Evolutionary conservation across 345 rosid genomes (phyloP), one percentile per base, ranked within the genome.

Genomic region (Reutealis trisperma): DNA sequence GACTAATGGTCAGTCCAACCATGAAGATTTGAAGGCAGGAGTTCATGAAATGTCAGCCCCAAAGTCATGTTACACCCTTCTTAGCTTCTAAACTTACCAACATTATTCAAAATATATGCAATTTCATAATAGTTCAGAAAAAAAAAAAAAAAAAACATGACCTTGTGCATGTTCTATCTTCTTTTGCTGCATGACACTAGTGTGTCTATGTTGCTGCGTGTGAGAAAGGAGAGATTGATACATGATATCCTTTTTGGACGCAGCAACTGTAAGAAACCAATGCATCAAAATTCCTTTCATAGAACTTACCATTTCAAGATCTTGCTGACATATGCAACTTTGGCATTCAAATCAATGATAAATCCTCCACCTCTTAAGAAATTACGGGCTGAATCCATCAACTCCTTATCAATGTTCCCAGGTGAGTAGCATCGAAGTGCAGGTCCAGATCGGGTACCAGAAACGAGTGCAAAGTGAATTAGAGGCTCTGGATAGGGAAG

Each of bases 381-480:
- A 77, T 84, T 79, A 44, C 78, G 82, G 78, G 95, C 93, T 80
- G 97, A 90, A 30, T 88, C 95, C 87, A 85, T 82, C 84, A 91
- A 85, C 85, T 93, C 98, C 83, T 85, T 79, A 83, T 92, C 97
- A 47, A 94, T 86, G 78, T 91, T 85, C 75, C 79, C 86, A n/a
- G 98, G 93, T 4, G 93, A 87, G 82, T 87, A 94, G 76, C 90
- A 93, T 61, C 80, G 85, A 45, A 94, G 93, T 72, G 93, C 85
- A 44, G 97, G 98, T 72, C 97, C 90, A 67, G 97, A 92, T 67
- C 94, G 93, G 45, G 87, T 81, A 24, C 98, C 98, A 71, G 78
- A 87, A 76, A 89, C 95, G 61, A 94, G 84, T 60, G 95, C 90
- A 82, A 91, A 94, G 87, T 94, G 94, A 78, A 75, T 80, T 73